These are phyloP conservation scores for Neurospora sp. DNA, from an alignment of 495 filamentous ascomycete species.

Conservation along the genomic window DNA sequence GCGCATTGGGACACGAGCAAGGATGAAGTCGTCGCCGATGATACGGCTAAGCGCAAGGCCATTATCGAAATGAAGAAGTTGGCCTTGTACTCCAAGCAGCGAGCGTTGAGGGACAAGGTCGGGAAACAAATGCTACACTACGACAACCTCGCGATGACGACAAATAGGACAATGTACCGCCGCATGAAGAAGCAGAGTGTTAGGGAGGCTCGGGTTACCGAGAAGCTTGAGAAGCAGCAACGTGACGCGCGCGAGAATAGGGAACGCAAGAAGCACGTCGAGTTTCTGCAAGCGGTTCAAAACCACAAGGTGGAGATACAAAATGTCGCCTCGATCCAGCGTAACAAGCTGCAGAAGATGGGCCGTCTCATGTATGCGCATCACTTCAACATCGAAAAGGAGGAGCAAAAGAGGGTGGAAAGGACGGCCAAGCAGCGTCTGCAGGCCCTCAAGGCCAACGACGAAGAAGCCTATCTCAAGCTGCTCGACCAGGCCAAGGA, in stretches of 20 bases:
- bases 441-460: slow-evolving; percentile 94
- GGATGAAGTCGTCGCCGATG: slow-evolving; percentile 61
- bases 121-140: slow-evolving; percentile 83
- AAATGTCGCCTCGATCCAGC: slow-evolving; percentile 25
- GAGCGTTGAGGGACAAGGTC: slow-evolving; percentile 71
- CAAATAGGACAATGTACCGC: slow-evolving; percentile 78
- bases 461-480: slow-evolving; percentile 96
- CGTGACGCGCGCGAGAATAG: slow-evolving; percentile 85
- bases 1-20: slow-evolving; percentile 72
- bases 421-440: slow-evolving; percentile 98
- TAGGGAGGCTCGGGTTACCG: slow-evolving; percentile 92
- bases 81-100: slow-evolving; percentile 72
- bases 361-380: slow-evolving; percentile 77
- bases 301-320: slow-evolving; percentile 46
- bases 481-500: slow-evolving; percentile 96
- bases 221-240: slow-evolving; percentile 98
- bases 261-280: slow-evolving; percentile 91
- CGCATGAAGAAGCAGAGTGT: slow-evolving; percentile 94
- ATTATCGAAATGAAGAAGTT: slow-evolving; percentile 89
- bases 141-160: slow-evolving; percentile 89
- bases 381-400: slow-evolving; percentile 94
- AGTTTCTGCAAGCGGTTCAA: slow-evolving; percentile 63
- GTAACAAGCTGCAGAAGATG: slow-evolving; percentile 66
- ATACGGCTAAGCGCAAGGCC: slow-evolving; percentile 77
- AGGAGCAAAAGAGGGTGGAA: slow-evolving; percentile 96